phyloP scores from a whole-genome alignment of 345 rosid species.

The Noccaea bulbosa region DNA sequence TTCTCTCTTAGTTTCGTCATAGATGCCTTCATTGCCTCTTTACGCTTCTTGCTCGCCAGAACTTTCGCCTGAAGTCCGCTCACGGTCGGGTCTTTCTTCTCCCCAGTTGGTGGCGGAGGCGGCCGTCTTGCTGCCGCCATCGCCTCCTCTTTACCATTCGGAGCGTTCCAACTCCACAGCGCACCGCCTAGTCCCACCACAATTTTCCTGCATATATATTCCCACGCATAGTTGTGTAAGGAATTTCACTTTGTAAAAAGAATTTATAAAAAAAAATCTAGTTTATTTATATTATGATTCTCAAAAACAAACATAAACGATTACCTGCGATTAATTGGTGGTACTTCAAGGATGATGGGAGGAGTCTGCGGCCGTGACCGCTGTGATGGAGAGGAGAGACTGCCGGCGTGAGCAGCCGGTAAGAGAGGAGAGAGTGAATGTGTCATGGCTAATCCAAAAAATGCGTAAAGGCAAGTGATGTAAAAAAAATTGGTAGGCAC shows the following conservation, averaged over 20 bases:
- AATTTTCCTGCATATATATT: conserved; percentile 20
- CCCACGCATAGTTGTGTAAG: background rate
- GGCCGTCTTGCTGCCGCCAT: conserved; percentile 68
- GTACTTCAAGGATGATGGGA: conserved; percentile 31
- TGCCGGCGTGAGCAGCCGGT: conserved; percentile 35
- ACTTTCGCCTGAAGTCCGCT: conserved; percentile 84
- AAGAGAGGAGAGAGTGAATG: conserved; percentile 51
- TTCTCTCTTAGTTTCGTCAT: conserved; percentile 68
- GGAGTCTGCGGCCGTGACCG: conserved; percentile 39
- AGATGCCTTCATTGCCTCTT: conserved; percentile 55
- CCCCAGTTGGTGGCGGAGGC: conserved; percentile 59
- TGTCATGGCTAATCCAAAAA: conserved; percentile 44
- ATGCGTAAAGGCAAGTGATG: conserved; percentile 19
- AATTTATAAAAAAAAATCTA: background rate
- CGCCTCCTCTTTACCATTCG: conserved; percentile 44
- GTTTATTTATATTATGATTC: background rate
- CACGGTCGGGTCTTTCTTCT: conserved; percentile 75
- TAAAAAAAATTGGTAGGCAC: conserved; percentile 24
- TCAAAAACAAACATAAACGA: conserved; percentile 10
- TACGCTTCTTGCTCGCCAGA: conserved; percentile 81
- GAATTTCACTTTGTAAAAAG: background rate
- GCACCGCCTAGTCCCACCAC: conserved; percentile 51
- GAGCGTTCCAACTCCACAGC: conserved; percentile 50
- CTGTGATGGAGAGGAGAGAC: conserved; percentile 38
- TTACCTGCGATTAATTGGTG: conserved; percentile 54